phyloP scores from a whole-genome alignment of 495 filamentous ascomycete genomes.

The Penicillium waksmanii region DNA sequence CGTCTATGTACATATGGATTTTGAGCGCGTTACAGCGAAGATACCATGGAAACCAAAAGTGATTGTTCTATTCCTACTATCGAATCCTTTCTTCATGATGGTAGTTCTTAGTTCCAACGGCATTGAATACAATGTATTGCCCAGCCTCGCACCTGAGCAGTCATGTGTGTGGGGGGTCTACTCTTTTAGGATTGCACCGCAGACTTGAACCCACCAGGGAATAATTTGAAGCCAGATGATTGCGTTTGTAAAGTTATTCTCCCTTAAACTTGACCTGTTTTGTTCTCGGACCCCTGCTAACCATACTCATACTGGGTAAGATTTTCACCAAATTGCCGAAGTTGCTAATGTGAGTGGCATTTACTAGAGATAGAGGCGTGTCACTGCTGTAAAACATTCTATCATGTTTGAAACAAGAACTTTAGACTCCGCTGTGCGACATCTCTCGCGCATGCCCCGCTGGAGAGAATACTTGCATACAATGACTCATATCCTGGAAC shows the following conservation, averaged over 20 bases:
- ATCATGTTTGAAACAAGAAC: not conserved
- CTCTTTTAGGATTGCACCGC: too few relatives aligned
- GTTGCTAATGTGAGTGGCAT: too few relatives aligned
- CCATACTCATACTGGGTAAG: too few relatives aligned
- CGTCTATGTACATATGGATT: slow-evolving; percentile 20
- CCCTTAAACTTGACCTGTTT: too few relatives aligned
- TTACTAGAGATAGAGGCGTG: not conserved
- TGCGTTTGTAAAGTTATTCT: too few relatives aligned
- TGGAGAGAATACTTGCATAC: not conserved
- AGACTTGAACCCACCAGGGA: too few relatives aligned
- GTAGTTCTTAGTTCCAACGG: not conserved
- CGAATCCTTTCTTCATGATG: not conserved
- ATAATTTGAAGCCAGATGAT: too few relatives aligned
- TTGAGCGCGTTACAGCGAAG: slow-evolving; percentile 21
- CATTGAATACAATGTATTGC: too few relatives aligned
- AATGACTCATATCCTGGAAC: not conserved
- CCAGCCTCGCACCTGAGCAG: too few relatives aligned
- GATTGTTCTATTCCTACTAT: not conserved
- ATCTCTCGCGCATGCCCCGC: not conserved
- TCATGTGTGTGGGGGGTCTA: too few relatives aligned
- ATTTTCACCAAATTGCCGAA: too few relatives aligned
- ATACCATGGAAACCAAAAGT: slow-evolving; percentile 33
- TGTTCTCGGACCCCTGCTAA: too few relatives aligned
- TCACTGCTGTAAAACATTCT: not conserved
- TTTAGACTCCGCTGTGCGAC: not conserved